A percentile compares a stretch with the other conserved stretches of the same genome.
Evolutionary conservation across 495 filamentous ascomycete genomes (phyloP).

Genomic region (Penicillium parvum): DNA sequence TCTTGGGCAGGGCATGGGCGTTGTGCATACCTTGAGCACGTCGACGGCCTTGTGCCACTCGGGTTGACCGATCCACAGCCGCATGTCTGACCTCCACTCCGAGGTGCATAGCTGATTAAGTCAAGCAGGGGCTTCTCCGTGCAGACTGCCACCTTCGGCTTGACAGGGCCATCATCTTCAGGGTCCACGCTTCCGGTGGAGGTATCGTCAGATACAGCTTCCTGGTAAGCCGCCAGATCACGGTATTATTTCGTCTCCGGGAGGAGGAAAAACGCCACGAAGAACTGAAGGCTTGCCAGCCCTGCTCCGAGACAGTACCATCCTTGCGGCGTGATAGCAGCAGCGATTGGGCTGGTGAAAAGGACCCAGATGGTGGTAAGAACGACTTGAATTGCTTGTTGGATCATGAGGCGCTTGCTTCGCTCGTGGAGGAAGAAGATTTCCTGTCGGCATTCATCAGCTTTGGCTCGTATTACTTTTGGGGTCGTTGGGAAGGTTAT

Average conservation of each 20-base stretch:
- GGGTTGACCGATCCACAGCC: conserved; percentile 26
- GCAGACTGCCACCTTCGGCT: conserved; percentile 7
- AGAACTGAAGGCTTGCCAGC: conserved; percentile 27
- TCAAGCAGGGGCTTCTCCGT: conserved; percentile 24
- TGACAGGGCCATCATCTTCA: background rate
- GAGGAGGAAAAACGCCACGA: conserved; percentile 63
- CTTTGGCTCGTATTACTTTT: conserved; percentile 15
- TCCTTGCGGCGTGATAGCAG: conserved; percentile 29
- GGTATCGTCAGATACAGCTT: conserved; percentile 5
- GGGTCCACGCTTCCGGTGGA: background rate
- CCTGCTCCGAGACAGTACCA: conserved; percentile 36
- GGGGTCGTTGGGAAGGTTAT: conserved; percentile 29
- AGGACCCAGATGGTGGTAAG: conserved; percentile 26
- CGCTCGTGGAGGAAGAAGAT: conserved; percentile 37
- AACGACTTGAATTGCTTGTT: conserved; percentile 28
- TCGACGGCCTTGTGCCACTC: conserved; percentile 25
- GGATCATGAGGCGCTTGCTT: conserved; percentile 29
- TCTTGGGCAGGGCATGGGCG: background rate
- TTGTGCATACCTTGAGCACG: conserved; percentile 15
- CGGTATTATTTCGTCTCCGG: conserved; percentile 60
- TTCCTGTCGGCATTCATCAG: conserved; percentile 16
- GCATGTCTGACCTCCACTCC: conserved; percentile 26
- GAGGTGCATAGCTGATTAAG: conserved; percentile 16
- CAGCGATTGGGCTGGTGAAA: conserved; percentile 33
- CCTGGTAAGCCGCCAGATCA: conserved; percentile 19